Evolutionary conservation across 306 rosid species (phyloP), one percentile per base, ranked within the genome.

Genomic region (Rosa chinensis): DNA sequence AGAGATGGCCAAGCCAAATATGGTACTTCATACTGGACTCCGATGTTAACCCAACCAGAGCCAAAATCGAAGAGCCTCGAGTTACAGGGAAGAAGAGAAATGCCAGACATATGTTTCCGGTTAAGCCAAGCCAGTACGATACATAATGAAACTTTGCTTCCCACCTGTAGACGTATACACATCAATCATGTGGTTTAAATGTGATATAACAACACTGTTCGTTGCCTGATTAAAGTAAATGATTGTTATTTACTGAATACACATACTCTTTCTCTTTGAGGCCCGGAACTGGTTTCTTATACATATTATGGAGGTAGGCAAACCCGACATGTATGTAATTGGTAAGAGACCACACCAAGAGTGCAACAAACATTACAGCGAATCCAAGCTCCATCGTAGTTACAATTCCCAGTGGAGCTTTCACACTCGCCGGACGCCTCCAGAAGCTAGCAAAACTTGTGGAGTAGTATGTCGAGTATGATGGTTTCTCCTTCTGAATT

Each of bases 51-150:
- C 94, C 91, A 72, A 89, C 63, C 1, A 89, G 83, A 35, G 91
- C 90, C 77, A 92, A 58, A 74, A 92, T 73, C 3, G 97, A 88
- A 75, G 97, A 92, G 16, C 88, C 88, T 84, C 92, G 81, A 49
- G 92, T 84, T 1, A 92, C 87, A 0, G 97, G 97, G 74, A 92
- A 92, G 84, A 92, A 92, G n/a, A 92, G 84, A 80, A 92, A 90
- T 43, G 97, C 93, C 92, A 88, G 88, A 58, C 96, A 89, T 80
- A 77, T 86, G 77, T 89, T 88, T 78, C 97, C 96, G 44, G 87
- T 83, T 73, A 89, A 90, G 0, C 94, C 96, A 42, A 89, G 70
- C 82, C 93, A 84, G 84, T 86, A 17, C 1, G 97, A 85, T 25
- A 92, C 94, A 66, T 90, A 90, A 40, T 89, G 72, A 42, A 92